These are phyloP conservation scores for Beauveria rudraprayagi DNA, from an alignment of 2,329 filamentous ascomycete species.

Conservation along the genomic window DNA sequence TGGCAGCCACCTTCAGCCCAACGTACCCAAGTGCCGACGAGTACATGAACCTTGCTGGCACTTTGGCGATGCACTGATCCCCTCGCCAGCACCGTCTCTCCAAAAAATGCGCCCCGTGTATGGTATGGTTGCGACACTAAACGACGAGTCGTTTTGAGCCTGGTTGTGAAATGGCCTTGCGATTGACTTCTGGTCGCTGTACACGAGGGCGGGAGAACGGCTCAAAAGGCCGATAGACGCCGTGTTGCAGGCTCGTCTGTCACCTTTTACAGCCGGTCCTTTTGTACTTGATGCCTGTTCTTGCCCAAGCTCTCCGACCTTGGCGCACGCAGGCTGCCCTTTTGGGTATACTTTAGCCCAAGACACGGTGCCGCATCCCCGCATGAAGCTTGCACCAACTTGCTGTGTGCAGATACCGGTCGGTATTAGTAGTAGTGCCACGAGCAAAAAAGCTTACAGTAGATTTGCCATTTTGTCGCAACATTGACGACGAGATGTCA, in stretches of 20 bases:
- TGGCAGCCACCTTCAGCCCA: too few relatives aligned
- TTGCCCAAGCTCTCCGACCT: background rate
- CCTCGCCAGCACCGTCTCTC: too few relatives aligned
- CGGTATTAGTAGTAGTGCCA: background rate
- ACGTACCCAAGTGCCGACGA: too few relatives aligned
- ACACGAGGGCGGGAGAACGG: too few relatives aligned
- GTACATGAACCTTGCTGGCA: too few relatives aligned
- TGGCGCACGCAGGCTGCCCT: background rate
- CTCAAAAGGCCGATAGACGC: background rate
- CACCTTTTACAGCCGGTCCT: background rate
- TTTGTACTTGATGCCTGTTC: background rate
- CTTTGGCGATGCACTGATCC: too few relatives aligned
- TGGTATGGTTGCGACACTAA: too few relatives aligned
- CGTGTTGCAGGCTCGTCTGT: background rate
- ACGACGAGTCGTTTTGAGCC: background rate
- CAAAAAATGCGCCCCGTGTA: too few relatives aligned
- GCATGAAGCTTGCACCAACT: background rate
- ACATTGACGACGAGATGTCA: too few relatives aligned
- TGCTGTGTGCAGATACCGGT: background rate
- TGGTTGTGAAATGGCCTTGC: background rate
- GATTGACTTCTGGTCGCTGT: background rate
- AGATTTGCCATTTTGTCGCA: background rate
- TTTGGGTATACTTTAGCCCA: background rate
- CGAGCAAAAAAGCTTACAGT: background rate
- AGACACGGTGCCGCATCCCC: background rate